Conservation (phyloP, 345 rosid species). For the Hypericum androsaemum region DNA sequence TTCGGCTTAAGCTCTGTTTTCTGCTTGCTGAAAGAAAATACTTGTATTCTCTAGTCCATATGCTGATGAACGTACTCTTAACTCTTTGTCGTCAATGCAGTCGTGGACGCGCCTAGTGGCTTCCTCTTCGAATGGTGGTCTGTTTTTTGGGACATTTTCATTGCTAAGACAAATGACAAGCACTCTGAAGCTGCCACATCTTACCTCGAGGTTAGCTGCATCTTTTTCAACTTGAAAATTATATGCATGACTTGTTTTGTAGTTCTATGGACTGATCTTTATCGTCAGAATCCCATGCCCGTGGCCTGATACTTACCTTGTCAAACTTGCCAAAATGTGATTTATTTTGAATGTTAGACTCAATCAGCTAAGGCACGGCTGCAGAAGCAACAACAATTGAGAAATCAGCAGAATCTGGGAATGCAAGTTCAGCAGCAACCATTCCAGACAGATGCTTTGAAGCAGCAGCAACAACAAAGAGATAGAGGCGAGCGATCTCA, state of each 20-base stretch:
- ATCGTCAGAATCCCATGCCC: background rate
- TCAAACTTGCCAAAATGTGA: conserved; percentile 8
- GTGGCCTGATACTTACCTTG: conserved; percentile 1
- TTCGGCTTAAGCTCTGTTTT: background rate
- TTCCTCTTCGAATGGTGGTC: conserved; percentile 80
- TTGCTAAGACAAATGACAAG: conserved; percentile 46
- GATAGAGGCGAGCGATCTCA: conserved; percentile 27
- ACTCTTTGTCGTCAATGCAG: conserved; percentile 21
- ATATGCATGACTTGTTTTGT: background rate
- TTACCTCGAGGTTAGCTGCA: conserved; percentile 35
- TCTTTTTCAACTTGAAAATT: background rate
- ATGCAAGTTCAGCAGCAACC: conserved; percentile 13
- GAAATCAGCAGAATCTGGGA: conserved; percentile 13
- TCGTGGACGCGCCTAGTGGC: conserved; percentile 62
- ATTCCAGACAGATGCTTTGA: conserved; percentile 17
- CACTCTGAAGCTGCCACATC: conserved; percentile 52
- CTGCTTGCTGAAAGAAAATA: background rate
- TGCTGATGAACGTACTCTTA: background rate
- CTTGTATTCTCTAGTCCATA: conserved; percentile 4
- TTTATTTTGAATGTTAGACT: conserved; percentile 27
- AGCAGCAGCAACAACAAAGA: conserved; percentile 29
- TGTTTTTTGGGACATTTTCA: conserved; percentile 67
- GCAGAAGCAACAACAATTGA: conserved; percentile 16
- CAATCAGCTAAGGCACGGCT: conserved; percentile 41
- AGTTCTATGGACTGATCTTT: background rate